phyloP scores from a whole-genome alignment of 2,329 filamentous ascomycete genomes.

The Delphinella strobiligena region DNA sequence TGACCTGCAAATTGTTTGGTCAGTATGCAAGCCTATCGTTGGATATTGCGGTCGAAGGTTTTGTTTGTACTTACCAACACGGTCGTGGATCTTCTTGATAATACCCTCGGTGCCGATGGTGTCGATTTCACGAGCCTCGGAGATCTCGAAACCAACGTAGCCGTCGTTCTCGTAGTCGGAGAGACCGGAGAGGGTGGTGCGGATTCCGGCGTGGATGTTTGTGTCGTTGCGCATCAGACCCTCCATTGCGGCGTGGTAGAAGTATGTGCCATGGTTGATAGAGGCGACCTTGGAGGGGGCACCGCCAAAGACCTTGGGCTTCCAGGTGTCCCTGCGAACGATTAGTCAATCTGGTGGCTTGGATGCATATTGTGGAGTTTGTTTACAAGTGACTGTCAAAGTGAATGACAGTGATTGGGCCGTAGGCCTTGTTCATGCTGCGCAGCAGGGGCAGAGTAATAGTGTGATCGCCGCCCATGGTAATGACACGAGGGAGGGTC shows the following conservation, averaged over 20 bases:
- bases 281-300: constrained; percentile 62
- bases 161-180: constrained; percentile 78
- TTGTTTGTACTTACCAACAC: constrained; percentile 58
- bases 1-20: too few species aligned
- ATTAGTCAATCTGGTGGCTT: not conserved
- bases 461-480: constrained; percentile 52
- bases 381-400: constrained; percentile 48
- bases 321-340: constrained; percentile 45
- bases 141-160: constrained; percentile 73
- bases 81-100: constrained; percentile 62
- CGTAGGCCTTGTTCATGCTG: constrained; percentile 53
- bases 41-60: too few species aligned
- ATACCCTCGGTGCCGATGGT: constrained; percentile 61
- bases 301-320: constrained; percentile 76
- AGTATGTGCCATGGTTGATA: constrained; percentile 84
- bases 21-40: too few species aligned
- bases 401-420: constrained; percentile 52
- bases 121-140: constrained; percentile 62
- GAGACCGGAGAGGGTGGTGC: constrained; percentile 66
- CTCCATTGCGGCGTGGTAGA: constrained; percentile 70
- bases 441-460: constrained; percentile 46
- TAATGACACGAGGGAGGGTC: constrained; percentile 71
- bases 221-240: constrained; percentile 69
- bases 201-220: constrained; percentile 80
- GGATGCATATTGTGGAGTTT: constrained; percentile 17